Evolutionary conservation across 169 alveolate genomes (phyloP), one percentile per base, ranked within the genome.

Genomic region (Plasmodium vinckei): DNA sequence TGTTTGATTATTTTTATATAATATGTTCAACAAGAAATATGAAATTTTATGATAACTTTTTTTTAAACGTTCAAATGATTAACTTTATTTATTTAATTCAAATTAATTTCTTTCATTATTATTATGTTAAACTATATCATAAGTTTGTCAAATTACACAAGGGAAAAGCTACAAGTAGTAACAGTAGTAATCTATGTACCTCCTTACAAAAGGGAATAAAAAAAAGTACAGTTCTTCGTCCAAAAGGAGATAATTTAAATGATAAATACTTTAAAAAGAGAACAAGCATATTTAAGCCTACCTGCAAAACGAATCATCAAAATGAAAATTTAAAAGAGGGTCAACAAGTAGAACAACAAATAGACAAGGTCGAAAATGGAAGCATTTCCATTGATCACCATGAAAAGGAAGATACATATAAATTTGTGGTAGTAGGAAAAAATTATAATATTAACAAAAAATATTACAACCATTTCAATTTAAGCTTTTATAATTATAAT

Each of bases 1-100:
- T 87, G 15, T 69, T 82, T 27, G 90, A 82, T 54, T 82, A 82
- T 65, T 82, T 82, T 82, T 82, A 56, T n/a, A 53, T 56, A 47
- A 54, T 65, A 33, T 68, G 86, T 15, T 57, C 84, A n/a, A 67
- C 65, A 9, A 59, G 69, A 51, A 82, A 61, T 27, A 54, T 42
- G 27, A 56, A 54, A 15, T 65, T 82, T 65, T 82, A 82, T 68
- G 90, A 82, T 47, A 51, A 69, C 42, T 82, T 82, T 51, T 82
- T 82, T 68, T 54, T 82, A 33, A 82, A 82, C 13, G 72, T 82
- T 1, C 79, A 82, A 60, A 82, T 69, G 84, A 82, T 82, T 53
- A 65, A 65, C 27, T 82, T 82, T 44, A 51, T 82, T 13, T 82
- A 82, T 49, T 56, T 69, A 56, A 63, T 82, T 17, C 82, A 69